Evolutionary conservation across 805 yeast species (phyloP), one percentile per base, ranked within the genome.

Genomic region (Candida glaebosa): DNA sequence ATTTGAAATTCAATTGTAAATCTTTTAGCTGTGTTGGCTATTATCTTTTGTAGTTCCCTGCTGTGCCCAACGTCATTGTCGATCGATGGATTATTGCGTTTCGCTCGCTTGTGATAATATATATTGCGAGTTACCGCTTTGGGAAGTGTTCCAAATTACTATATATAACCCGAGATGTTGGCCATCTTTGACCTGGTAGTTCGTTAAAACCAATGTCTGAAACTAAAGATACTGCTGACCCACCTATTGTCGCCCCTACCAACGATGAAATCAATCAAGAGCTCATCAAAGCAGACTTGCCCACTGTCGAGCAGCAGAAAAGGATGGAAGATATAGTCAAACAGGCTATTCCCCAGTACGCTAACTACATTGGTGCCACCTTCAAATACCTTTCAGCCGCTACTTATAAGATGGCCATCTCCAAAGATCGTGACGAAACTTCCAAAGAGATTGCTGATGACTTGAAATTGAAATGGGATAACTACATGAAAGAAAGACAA

Each of bases 401-500:
- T 15, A 48, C 58, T 34, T 31, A 51, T 28, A 61, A 60, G 40
- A 60, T 67, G 63, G 46, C 57, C n/a, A 53, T 51, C 2, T 44
- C 67, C 3, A 49, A 49, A n/a, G 65, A 67, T 43, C 61, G 52
- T 31, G 65, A 66, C 17, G 54, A 52, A 12, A 55, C 70, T 1
- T 58, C 69, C 3, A 44, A 58, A 22, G 68, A 63, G 31, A 60
- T 69, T 17, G 67, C 70, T 2, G 51, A 60, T 3, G 73, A 67
- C 44, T 52, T 67, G 43, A 54, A 51, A 28, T 26, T 28, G 3
- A 58, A 50, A 34, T 52, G 63, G 33, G 60, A 58, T 6, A 35
- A 42, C 8, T 67, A 71, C 71, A 49, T 54, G 4, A 51, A 48
- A 8, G 42, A 44, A 15, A 41, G 50, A 31, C 48, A 50, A 37